These are phyloP conservation scores for Cornus florida DNA, from an alignment of 148 eudicot species.

Conservation along the genomic window DNA sequence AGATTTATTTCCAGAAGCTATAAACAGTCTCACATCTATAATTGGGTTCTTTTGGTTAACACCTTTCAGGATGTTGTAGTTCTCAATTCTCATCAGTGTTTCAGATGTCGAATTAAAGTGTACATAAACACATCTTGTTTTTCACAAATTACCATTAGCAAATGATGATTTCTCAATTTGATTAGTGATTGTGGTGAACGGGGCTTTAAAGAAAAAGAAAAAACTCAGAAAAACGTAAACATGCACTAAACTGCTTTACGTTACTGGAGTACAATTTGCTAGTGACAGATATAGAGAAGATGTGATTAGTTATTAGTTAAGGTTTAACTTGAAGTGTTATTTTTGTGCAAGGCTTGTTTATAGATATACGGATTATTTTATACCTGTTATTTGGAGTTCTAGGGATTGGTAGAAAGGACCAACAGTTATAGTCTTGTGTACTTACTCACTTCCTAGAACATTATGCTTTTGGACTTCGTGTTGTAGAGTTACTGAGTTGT, in stretches of 20 bases:
- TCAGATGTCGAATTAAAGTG: neutral
- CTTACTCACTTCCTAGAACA: neutral
- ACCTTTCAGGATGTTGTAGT: neutral
- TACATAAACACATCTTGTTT: neutral
- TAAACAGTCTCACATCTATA: neutral
- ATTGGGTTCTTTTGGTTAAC: neutral
- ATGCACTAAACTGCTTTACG: neutral
- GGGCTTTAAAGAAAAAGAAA: neutral
- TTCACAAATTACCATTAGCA: neutral
- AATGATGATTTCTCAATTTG: neutral
- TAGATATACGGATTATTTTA: too few species aligned
- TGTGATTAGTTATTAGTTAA: neutral
- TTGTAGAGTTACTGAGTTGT: too few species aligned
- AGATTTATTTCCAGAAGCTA: constrained; percentile 16
- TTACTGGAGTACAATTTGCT: neutral
- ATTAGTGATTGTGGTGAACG: constrained; percentile 8
- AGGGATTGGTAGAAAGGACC: neutral
- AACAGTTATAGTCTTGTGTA: neutral
- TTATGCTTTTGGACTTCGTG: neutral
- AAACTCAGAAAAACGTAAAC: neutral
- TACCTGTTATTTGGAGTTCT: neutral
- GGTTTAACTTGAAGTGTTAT: neutral
- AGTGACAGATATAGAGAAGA: neutral
- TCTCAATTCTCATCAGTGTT: neutral
- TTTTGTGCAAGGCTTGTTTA: too few species aligned